Base-by-base conservation (phyloP, 495 filamentous ascomycete species). In the Neohortaea acidophila region DNA sequence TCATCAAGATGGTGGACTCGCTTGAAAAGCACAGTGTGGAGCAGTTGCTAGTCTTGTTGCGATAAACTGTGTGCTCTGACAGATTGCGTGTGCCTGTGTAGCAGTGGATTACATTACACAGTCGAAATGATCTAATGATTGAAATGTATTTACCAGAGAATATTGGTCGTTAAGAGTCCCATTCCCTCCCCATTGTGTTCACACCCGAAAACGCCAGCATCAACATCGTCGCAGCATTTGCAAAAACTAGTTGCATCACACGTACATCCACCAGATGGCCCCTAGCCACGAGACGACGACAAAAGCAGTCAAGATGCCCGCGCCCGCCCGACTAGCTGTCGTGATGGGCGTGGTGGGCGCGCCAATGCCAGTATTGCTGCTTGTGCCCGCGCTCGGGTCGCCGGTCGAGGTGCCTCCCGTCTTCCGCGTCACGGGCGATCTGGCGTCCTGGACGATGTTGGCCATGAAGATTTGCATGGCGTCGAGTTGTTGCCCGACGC, bases 391-490 rank as follows among this genome's bases (percentile, higher is more conserved):
- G 17, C 26, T 33, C 0, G 53, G 49, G 32, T 61, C 40, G 19
- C 57, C 51, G 40, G 55, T 49, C 14, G 39, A 48, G 2, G 38
- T 56, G 13, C 59, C 59, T 23, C 59, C 59, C 7, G 48, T 57
- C 9, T 46, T 37, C 23, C 47, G 34, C 11, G 54, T 51, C 4
- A 60, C 49, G 8, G 59, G 59, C 2, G 51, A 55, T 7, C 21
- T 17, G 21, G 59, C 53, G 11, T 70, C 20, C 6, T 52, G 44
- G 21, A 72, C 59, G 41, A 77, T 55, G 13, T 41, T 36, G 6
- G 70, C 70, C 38, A 81, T 66, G 2, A 83, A 64, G 19, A 83
- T 63, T 48, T 81, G 74, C 48, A 89, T 61, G 2, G 73, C 78
- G 3, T 68, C 67, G 63, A 84, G 68, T 51, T 84, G 74, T 55